Evolutionary conservation across 768 basidiomycete genomes (phyloP), one percentile per base, ranked within the genome.

Genomic region (Solioccasus polychromus): DNA sequence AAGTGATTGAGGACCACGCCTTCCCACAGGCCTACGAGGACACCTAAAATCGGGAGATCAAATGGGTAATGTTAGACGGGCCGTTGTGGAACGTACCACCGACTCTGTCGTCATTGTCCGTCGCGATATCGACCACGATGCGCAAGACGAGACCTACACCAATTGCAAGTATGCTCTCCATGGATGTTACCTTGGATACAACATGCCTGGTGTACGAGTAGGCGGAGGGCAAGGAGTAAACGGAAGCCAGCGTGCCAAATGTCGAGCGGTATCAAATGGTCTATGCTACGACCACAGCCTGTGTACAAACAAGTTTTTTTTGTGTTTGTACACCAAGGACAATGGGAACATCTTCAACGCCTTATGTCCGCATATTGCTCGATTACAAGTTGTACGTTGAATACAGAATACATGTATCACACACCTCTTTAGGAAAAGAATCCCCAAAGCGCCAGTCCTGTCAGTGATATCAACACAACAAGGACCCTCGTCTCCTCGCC

Each of bases 11-110:
- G 71, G 29, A 88, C 79, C 20, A 85, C 75, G 38, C 88, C 86
- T 64, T 89, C 87, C 85, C 86, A 89, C 17, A 88, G 69, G 8
- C 87, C 88, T 42, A 90, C 71, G 45, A 89, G 73, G 12, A 82
- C 80, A 15, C 82, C 79, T 76, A 44, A 78, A 60, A 24, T 12
- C 19, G 25, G 5, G 24, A 28, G 11, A 29, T 53, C 17, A 53
- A 42, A 22, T 32, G 48, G 29, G 25, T 2, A 15, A 39, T 3
- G 35, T 7, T 25, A 20, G 35, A 42, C 1, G 17, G 5, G 14
- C 14, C 14, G 22, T 31, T 29, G 43, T 12, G 17, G 34, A 34
- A 58, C 64, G 24, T 26, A 68, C 66, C 64, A 44, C 62, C 46
- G 25, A 68, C 45, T 53, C 51, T 57, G 45, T 64, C 45, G 30